A percentile compares a stretch with the other conserved stretches of the same genome.
These are phyloP conservation scores for Septoria linicola DNA, from an alignment of 2,329 filamentous ascomycete genomes.

Conservation along the genomic window DNA sequence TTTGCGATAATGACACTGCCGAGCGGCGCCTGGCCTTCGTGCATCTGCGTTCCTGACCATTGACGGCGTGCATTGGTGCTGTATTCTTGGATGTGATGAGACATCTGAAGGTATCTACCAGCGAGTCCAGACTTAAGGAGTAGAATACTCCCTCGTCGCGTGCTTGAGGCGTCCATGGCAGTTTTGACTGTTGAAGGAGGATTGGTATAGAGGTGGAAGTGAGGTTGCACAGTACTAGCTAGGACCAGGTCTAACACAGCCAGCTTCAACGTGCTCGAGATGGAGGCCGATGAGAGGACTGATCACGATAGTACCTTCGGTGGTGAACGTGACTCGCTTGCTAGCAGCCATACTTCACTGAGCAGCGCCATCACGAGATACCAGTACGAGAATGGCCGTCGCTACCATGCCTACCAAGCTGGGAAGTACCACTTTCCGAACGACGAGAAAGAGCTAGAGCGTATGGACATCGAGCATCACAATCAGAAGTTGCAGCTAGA, in stretches of 20 bases:
- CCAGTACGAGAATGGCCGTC: conserved; percentile 24
- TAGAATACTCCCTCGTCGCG: neutral
- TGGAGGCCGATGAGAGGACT: conserved; percentile 32
- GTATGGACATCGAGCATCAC: conserved; percentile 36
- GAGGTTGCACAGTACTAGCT: neutral
- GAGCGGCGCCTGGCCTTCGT: neutral
- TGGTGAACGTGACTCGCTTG: conserved; percentile 29
- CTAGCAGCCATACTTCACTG: conserved; percentile 26
- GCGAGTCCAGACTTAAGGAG: neutral
- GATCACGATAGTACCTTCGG: conserved; percentile 34
- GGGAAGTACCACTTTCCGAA: conserved; percentile 38
- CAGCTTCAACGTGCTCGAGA: neutral
- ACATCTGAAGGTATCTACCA: neutral
- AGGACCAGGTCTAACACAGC: neutral
- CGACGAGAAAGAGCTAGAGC: conserved; percentile 35
- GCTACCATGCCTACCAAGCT: conserved; percentile 33
- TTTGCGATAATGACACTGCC: neutral
- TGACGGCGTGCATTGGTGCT: neutral
- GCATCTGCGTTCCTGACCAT: neutral
- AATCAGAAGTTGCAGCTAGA: conserved; percentile 35
- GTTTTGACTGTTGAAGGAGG: neutral
- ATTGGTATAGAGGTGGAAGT: neutral
- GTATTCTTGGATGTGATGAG: neutral
- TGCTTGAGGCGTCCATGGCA: too few relatives aligned
- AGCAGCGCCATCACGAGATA: conserved; percentile 24